Evolutionary conservation across 192 early-diverging fungal genomes (phyloP).

Genomic region (Dissophora ornata): DNA sequence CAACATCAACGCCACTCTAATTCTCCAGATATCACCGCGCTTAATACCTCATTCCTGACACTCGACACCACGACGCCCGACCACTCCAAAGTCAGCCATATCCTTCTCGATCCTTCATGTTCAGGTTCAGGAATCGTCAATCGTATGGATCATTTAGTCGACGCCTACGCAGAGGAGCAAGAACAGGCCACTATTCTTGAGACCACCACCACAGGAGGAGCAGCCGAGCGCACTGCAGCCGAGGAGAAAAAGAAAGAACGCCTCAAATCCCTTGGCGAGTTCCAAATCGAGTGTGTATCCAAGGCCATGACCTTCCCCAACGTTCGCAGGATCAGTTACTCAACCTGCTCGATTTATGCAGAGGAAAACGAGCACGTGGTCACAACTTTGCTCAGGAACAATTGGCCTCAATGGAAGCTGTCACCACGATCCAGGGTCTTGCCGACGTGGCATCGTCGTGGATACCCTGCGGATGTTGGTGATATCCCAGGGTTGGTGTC

Average conservation of each 20-base stretch:
- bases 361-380: constrained; percentile 97
- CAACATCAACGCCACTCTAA: too few species aligned
- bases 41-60: constrained; percentile 84
- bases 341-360: constrained; percentile 94
- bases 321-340: constrained; percentile 90
- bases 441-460: constrained; percentile 85
- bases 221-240: constrained; percentile 29
- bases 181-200: constrained; percentile 39
- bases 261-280: constrained; percentile 81
- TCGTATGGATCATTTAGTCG: constrained; percentile 86
- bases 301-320: constrained; percentile 91
- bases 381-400: constrained; percentile 66
- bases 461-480: constrained; percentile 64
- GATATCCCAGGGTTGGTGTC: constrained; percentile 53
- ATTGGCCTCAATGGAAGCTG: constrained; percentile 60
- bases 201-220: constrained; percentile 51
- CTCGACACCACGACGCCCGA: constrained; percentile 73
- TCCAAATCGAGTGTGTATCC: constrained; percentile 81
- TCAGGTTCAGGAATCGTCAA: constrained; percentile 95
- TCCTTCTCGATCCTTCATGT: constrained; percentile 95
- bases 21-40: constrained; percentile 72
- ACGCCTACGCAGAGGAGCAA: constrained; percentile 64
- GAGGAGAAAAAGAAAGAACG: constrained; percentile 65
- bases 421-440: constrained; percentile 73
- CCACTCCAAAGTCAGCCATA: constrained; percentile 83